Percentiles rank a stretch among this genome's conserved stretches.
Conservation (phyloP, 2,329 filamentous ascomycete genomes). For the Harringtonia aguacate region DNA sequence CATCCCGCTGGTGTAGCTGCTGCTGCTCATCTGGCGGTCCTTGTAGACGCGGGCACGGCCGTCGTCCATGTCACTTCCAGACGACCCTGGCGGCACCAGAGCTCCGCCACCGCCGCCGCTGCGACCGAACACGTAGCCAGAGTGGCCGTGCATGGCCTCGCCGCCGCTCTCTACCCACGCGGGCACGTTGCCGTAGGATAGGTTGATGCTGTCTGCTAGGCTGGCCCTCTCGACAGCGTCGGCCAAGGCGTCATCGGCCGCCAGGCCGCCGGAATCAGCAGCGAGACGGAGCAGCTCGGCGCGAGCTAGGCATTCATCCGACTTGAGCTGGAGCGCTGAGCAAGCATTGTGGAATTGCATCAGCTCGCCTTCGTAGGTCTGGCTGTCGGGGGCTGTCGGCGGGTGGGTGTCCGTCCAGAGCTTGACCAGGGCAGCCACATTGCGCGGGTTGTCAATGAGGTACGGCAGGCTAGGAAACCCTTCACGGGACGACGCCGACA, state of each 20-base stretch:
- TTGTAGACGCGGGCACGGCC: constrained; percentile 15
- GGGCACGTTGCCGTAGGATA: constrained; percentile 22
- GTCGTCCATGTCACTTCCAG: constrained; percentile 36
- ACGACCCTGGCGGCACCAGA: constrained; percentile 32
- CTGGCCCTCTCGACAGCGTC: constrained; percentile 37
- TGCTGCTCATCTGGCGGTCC: constrained; percentile 13
- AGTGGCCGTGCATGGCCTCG: constrained; percentile 2
- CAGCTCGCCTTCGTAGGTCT: constrained; percentile 39
- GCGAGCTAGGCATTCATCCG: constrained; percentile 39
- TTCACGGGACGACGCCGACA: constrained; percentile 73
- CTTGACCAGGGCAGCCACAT: constrained; percentile 73
- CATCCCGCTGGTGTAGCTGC: constrained; percentile 10
- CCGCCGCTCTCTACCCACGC: constrained; percentile 8
- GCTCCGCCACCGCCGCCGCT: background rate
- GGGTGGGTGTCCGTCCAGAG: constrained; percentile 58
- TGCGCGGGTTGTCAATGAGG: constrained; percentile 78
- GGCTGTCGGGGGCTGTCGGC: constrained; percentile 17
- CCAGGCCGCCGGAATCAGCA: constrained; percentile 18
- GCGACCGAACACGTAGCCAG: background rate
- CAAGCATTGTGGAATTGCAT: constrained; percentile 43
- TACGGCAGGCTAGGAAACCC: constrained; percentile 91
- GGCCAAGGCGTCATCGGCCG: constrained; percentile 22
- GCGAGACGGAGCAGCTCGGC: constrained; percentile 33
- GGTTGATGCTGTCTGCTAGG: constrained; percentile 24
- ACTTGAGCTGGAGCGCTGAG: constrained; percentile 35